Percentiles rank a stretch among this genome's conserved stretches.
phyloP scores from a whole-genome alignment of 352 stramenopile species.

The Globisporangium heterothallicum region DNA sequence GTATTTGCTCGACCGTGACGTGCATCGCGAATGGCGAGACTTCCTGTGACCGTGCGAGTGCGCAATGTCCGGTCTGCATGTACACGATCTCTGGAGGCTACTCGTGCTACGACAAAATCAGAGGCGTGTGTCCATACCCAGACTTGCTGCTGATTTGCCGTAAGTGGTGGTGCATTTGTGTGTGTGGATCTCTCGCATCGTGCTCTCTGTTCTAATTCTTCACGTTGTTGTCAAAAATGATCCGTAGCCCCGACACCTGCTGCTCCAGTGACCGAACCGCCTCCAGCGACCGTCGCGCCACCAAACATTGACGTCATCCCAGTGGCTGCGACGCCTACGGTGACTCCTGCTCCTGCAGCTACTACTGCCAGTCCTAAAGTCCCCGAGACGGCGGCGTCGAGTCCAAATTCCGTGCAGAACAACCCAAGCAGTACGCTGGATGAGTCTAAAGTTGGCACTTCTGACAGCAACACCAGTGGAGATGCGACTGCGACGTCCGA shows the following conservation, averaged over 20 bases:
- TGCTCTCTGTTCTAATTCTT: constrained; percentile 1
- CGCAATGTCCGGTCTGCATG: constrained; percentile 53
- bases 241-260: background rate
- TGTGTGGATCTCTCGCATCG: background rate
- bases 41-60: constrained; percentile 36
- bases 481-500: too few relatives aligned
- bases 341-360: background rate
- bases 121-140: constrained; percentile 30
- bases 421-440: too few relatives aligned
- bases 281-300: constrained; percentile 11
- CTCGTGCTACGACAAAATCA: constrained; percentile 62
- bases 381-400: background rate
- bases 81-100: constrained; percentile 58
- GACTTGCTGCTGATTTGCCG: constrained; percentile 27
- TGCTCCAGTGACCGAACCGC: background rate
- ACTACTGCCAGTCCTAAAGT: background rate
- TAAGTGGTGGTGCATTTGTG: constrained; percentile 6
- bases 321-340: background rate
- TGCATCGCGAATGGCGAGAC: constrained; percentile 59
- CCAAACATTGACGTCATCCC: constrained; percentile 9
- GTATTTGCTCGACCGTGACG: constrained; percentile 32
- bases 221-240: too few relatives aligned
- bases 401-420: constrained; percentile 7
- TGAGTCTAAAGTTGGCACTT: too few relatives aligned
- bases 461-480: too few relatives aligned